Percentiles rank a stretch among this genome's conserved stretches.
Evolutionary conservation across 2,329 filamentous ascomycete genomes (phyloP).

Genomic region (Exophiala dermatitidis): DNA sequence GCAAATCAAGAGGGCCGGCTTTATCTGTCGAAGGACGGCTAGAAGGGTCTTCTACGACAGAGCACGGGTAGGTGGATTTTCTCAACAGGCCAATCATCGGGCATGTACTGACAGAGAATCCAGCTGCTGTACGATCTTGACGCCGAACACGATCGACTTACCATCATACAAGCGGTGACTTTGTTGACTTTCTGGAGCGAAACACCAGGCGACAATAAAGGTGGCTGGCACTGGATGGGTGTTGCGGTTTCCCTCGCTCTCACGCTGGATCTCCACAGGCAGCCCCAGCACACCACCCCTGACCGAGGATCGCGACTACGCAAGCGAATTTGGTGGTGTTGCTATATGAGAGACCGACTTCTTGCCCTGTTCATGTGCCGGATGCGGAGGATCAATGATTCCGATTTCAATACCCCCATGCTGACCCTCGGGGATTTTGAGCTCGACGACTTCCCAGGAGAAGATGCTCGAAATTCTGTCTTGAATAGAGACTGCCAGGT

Average conservation of each 20-base stretch:
- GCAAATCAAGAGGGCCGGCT: conserved; percentile 66
- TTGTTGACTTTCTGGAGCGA: conserved; percentile 97
- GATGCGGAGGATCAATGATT: conserved; percentile 82
- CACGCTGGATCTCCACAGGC: conserved; percentile 87
- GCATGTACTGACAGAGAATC: not conserved
- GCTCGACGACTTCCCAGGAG: not conserved
- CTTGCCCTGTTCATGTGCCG: conserved; percentile 88
- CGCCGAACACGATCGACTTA: conserved; percentile 79
- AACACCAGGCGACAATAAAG: conserved; percentile 91
- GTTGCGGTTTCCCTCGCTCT: conserved; percentile 85
- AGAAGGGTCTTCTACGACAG: conserved; percentile 8
- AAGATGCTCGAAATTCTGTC: no score
- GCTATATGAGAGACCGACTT: conserved; percentile 85
- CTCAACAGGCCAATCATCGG: not conserved
- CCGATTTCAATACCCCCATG: conserved; percentile 40
- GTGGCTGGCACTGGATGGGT: conserved; percentile 98
- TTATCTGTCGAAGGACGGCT: conserved; percentile 29
- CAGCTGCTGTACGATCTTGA: conserved; percentile 88
- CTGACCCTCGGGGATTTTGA: conserved; percentile 10
- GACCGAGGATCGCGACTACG: conserved; percentile 67
- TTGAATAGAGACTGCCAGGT: no score
- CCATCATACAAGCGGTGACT: conserved; percentile 77
- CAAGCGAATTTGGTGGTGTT: conserved; percentile 97
- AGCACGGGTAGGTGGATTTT: conserved; percentile 2
- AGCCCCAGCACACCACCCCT: conserved; percentile 72